Conservation (phyloP, 2,329 filamentous ascomycete species). For the Phoma sp. region DNA sequence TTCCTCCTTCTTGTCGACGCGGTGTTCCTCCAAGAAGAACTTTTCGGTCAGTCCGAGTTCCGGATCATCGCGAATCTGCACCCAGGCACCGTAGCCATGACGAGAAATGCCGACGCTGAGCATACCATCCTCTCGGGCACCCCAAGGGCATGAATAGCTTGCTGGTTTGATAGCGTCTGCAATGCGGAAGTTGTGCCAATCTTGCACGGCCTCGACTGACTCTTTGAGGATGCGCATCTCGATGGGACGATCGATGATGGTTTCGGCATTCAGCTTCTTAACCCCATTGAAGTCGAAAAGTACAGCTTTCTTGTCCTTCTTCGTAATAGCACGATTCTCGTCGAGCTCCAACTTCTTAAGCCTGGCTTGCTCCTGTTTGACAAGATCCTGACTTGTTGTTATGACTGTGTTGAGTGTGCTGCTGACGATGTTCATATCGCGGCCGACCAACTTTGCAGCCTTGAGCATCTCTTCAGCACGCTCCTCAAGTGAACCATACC, state of each 20-base stretch:
- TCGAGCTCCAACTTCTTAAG: slow-evolving; percentile 71
- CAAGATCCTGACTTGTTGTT: slow-evolving; percentile 72
- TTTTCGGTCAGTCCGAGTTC: slow-evolving; percentile 88
- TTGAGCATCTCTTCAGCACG: slow-evolving; percentile 85
- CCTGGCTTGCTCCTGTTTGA: slow-evolving; percentile 74
- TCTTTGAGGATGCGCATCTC: slow-evolving; percentile 86
- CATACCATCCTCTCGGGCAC: slow-evolving; percentile 94
- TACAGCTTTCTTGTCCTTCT: slow-evolving; percentile 97
- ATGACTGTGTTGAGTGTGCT: slow-evolving; percentile 79
- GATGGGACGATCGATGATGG: slow-evolving; percentile 86
- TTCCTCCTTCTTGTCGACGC: slow-evolving; percentile 97
- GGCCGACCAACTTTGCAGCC: slow-evolving; percentile 82
- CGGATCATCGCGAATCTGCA: slow-evolving; percentile 88
- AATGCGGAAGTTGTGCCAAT: slow-evolving; percentile 83
- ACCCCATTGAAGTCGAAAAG: slow-evolving; percentile 93
- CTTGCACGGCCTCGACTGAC: slow-evolving; percentile 68
- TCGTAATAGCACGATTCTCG: slow-evolving; percentile 81
- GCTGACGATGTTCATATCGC: slow-evolving; percentile 81
- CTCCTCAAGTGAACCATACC: slow-evolving; percentile 89
- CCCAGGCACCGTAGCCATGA: slow-evolving; percentile 96
- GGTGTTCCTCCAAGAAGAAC: slow-evolving; percentile 95
- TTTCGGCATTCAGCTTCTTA: slow-evolving; percentile 95
- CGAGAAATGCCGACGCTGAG: slow-evolving; percentile 90
- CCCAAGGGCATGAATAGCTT: slow-evolving; percentile 91
- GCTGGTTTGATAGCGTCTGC: slow-evolving; percentile 91